Percentiles rank a stretch among this genome's conserved stretches.
Evolutionary conservation across 225 moss, liverwort and hornwort species (phyloP).

Genomic region (Climacium dendroides): DNA sequence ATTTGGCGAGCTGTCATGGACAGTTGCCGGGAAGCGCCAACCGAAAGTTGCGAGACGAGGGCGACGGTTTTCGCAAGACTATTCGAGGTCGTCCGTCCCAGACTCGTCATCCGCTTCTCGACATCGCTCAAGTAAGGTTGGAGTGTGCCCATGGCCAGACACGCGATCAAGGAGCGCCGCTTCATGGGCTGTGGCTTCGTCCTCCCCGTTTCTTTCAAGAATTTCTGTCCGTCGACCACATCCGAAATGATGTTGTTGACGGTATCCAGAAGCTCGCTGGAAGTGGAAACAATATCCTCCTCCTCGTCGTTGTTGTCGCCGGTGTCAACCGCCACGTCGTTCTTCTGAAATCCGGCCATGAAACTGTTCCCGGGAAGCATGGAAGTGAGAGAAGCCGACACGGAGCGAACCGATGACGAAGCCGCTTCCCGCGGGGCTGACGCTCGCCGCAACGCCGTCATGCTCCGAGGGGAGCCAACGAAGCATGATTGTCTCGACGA

Average conservation of each 20-base stretch:
- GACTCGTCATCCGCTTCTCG: background rate
- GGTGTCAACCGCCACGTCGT: background rate
- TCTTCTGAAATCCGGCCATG: background rate
- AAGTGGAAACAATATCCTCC: background rate
- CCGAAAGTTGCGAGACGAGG: constrained; percentile 27
- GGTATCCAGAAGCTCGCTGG: constrained; percentile 5
- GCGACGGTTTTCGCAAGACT: constrained; percentile 17
- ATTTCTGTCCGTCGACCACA: constrained; percentile 36
- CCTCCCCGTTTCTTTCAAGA: constrained; percentile 23
- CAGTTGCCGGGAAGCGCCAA: constrained; percentile 3
- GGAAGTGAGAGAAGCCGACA: background rate
- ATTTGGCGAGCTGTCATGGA: background rate
- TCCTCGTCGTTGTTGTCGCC: background rate
- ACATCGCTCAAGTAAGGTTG: constrained; percentile 12
- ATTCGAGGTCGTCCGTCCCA: constrained; percentile 16
- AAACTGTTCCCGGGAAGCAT: background rate
- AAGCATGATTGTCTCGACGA: background rate
- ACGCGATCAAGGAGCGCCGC: constrained; percentile 29
- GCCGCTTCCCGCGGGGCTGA: background rate
- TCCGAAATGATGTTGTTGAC: constrained; percentile 25
- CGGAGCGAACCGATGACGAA: background rate
- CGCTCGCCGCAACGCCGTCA: background rate
- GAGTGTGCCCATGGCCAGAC: constrained; percentile 12
- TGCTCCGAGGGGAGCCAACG: background rate
- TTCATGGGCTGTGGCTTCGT: constrained; percentile 26